Evolutionary conservation across 2,329 filamentous ascomycete species (phyloP).

Genomic region (Bipolaris cookei): DNA sequence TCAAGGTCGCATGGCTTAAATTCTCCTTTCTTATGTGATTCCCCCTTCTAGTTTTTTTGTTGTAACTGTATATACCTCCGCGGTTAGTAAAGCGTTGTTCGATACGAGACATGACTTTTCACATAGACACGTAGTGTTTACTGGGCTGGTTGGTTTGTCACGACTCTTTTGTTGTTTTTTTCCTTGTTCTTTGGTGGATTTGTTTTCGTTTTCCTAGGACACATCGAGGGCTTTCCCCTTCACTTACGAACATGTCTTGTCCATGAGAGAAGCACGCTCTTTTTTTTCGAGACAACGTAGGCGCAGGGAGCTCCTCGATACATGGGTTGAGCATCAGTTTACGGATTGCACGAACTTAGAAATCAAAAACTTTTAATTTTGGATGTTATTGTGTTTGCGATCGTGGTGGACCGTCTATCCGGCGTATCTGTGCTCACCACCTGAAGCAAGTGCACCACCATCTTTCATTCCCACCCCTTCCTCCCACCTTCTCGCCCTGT

Average conservation of each 20-base stretch:
- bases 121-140: not conserved
- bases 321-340: slow-evolving; percentile 41
- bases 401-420: too few relatives aligned
- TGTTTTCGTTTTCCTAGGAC: not conserved
- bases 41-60: not conserved
- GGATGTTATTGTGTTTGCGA: not conserved
- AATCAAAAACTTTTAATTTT: not conserved
- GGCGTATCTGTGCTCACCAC: not conserved
- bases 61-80: not conserved
- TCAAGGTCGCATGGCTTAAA: slow-evolving; percentile 22
- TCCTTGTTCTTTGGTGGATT: not conserved
- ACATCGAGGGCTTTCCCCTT: slow-evolving; percentile 2
- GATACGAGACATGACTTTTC: slow-evolving; percentile 6
- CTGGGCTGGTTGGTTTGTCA: not conserved
- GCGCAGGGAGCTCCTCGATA: slow-evolving; percentile 40
- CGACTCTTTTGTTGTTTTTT: not conserved
- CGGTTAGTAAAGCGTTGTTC: not conserved
- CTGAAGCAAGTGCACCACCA: too few relatives aligned
- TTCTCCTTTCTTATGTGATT: not conserved
- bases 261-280: slow-evolving; percentile 9
- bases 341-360: slow-evolving; percentile 18
- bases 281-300: slow-evolving; percentile 24
- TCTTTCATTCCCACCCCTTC: not conserved
- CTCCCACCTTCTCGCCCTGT: not conserved
- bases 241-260: slow-evolving; percentile 13